Evolutionary conservation across 495 filamentous ascomycete species (phyloP).

Genomic region (Tuber umbilicatum): DNA sequence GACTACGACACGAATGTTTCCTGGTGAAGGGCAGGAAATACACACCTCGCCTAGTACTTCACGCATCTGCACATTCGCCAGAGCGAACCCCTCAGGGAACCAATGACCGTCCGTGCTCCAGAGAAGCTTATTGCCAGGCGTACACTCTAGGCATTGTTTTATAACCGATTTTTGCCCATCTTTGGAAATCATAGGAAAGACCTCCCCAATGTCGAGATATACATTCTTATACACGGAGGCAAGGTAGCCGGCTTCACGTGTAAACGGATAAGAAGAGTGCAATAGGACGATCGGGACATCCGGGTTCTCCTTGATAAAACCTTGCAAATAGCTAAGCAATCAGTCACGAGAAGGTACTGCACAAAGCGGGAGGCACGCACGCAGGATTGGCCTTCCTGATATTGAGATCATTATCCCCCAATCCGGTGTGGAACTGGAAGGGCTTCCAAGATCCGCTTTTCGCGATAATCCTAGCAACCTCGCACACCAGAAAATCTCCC

Average conservation of each 20-base stretch:
- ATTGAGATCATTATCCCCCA: slow-evolving; percentile 77
- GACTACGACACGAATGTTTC: background rate
- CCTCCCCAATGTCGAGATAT: slow-evolving; percentile 78
- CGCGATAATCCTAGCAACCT: slow-evolving; percentile 49
- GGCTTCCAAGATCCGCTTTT: slow-evolving; percentile 54
- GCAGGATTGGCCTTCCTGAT: slow-evolving; percentile 66
- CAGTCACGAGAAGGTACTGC: slow-evolving; percentile 3
- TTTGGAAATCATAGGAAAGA: slow-evolving; percentile 74
- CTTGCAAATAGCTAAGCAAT: slow-evolving; percentile 54
- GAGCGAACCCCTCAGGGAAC: slow-evolving; percentile 75
- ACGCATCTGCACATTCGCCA: slow-evolving; percentile 71
- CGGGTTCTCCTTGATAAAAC: slow-evolving; percentile 62
- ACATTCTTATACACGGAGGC: slow-evolving; percentile 73
- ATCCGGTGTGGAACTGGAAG: slow-evolving; percentile 78
- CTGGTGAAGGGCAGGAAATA: background rate
- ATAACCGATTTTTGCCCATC: slow-evolving; percentile 71
- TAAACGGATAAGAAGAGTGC: slow-evolving; percentile 80
- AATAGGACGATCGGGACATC: slow-evolving; percentile 70
- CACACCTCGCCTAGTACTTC: slow-evolving; percentile 52
- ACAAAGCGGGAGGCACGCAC: slow-evolving; percentile 3
- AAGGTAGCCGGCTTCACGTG: slow-evolving; percentile 73
- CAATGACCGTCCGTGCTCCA: slow-evolving; percentile 84
- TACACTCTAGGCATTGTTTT: slow-evolving; percentile 67
- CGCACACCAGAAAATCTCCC: slow-evolving; percentile 61
- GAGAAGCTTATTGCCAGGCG: slow-evolving; percentile 67